phyloP scores from a whole-genome alignment of 768 basidiomycete genomes.

The Mycena alexandri region DNA sequence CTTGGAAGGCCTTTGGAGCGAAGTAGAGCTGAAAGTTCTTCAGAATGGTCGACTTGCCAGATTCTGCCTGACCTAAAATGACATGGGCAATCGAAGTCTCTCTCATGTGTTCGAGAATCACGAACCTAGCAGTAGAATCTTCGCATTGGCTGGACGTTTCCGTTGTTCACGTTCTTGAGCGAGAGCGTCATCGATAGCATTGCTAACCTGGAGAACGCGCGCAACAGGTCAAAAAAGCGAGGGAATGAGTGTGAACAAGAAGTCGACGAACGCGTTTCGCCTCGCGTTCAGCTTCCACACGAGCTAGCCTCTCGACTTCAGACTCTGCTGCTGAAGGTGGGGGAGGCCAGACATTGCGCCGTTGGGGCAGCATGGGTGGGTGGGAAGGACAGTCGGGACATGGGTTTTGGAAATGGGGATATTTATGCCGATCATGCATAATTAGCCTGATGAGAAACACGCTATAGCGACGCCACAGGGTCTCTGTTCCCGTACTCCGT shows the following conservation, averaged over 20 bases:
- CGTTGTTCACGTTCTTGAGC: constrained; percentile 59
- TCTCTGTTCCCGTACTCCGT: too few relatives aligned
- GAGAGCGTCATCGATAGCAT: constrained; percentile 67
- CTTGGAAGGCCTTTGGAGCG: constrained; percentile 68
- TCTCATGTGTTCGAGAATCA: constrained; percentile 7
- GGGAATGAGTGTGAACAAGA: background rate
- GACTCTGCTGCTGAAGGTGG: constrained; percentile 23
- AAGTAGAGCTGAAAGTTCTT: constrained; percentile 77
- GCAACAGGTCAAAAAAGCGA: constrained; percentile 16
- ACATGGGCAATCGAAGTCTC: constrained; percentile 1
- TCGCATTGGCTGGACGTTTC: constrained; percentile 55
- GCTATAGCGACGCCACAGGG: constrained; percentile 33
- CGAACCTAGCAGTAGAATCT: constrained; percentile 71
- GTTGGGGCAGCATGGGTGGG: constrained; percentile 30
- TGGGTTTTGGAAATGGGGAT: constrained; percentile 31
- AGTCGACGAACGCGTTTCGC: constrained; percentile 55
- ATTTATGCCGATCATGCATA: constrained; percentile 34
- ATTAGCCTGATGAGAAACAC: constrained; percentile 31
- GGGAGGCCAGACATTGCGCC: constrained; percentile 38
- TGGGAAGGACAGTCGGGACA: constrained; percentile 15
- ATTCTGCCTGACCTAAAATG: constrained; percentile 71
- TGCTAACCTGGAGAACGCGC: constrained; percentile 49
- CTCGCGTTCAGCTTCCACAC: constrained; percentile 44
- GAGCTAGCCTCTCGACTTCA: constrained; percentile 21
- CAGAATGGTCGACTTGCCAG: constrained; percentile 75